These are phyloP conservation scores for Aspergillus affinis DNA, from an alignment of 495 filamentous ascomycete species.

Conservation along the genomic window DNA sequence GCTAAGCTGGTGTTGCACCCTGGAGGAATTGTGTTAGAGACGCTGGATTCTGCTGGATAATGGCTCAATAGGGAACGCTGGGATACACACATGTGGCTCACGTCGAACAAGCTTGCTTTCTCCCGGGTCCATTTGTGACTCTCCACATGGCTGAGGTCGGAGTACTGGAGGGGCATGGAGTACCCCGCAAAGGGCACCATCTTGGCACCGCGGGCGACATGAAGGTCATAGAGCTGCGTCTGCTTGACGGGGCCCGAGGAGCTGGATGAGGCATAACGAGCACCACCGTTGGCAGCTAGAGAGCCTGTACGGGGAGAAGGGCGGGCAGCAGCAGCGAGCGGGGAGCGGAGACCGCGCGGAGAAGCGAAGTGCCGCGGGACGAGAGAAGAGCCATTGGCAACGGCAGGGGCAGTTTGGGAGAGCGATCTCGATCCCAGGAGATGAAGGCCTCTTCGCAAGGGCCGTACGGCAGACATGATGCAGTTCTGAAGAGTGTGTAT, in stretches of 20 bases:
- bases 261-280: conserved; percentile 62
- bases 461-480: conserved; percentile 38
- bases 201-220: conserved; percentile 76
- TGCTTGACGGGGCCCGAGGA: conserved; percentile 50
- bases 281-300: conserved; percentile 20
- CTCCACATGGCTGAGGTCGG: conserved; percentile 66
- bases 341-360: conserved; percentile 30
- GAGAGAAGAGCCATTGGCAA: conserved; percentile 39
- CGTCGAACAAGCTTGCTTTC: conserved; percentile 89
- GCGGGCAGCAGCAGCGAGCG: conserved; percentile 16
- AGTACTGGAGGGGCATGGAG: conserved; percentile 89
- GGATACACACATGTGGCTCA: conserved; percentile 54
- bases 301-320: conserved; percentile 19
- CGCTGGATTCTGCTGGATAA: conserved; percentile 1
- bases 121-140: conserved; percentile 86
- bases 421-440: conserved; percentile 34
- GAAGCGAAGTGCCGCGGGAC: conserved; percentile 36
- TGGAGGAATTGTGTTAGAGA: conserved; percentile 23
- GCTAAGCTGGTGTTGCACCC: conserved; percentile 69
- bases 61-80: not conserved
- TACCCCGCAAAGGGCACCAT: conserved; percentile 98
- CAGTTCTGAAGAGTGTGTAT: conserved; percentile 21
- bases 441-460: conserved; percentile 33
- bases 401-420: conserved; percentile 29
- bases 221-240: conserved; percentile 83